Evolutionary conservation across 2,329 filamentous ascomycete genomes (phyloP), one percentile per base, ranked within the genome.

Genomic region (Teratosphaeria viscida): DNA sequence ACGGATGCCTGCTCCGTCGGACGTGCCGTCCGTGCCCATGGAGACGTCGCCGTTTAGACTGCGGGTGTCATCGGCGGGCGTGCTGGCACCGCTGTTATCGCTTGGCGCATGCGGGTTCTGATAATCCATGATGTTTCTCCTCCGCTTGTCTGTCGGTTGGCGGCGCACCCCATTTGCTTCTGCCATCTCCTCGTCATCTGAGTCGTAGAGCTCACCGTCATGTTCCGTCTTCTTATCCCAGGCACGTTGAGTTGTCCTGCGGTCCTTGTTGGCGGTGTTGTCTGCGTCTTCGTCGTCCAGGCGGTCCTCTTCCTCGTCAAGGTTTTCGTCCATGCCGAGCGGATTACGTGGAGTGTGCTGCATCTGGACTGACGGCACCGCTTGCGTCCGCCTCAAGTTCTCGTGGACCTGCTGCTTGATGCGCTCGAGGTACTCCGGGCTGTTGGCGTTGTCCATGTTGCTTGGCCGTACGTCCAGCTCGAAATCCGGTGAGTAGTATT

Each of bases 151-250:
- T 37, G 53, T 37, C 8, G 52, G 57, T 16, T 59, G 52, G n/a
- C 47, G 49, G 8, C 54, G 57, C 5, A 56, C 57, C 5, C 57
- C 57, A 14, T 94, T 90, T 43, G 82, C 81, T 52, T 79, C 79
- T 52, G 83, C 83, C 74, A 90, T 84, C 11, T 95, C 90, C 67
- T 97, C 92, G 61, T 96, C 90, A 62, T 95, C 91, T 64, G 89
- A 95, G 52, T 94, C 89, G 61, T 91, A 89, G 52, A 92, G 84
- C 70, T 96, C 92, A 66, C 88, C 89, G 7, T 89, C 84, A 12
- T 64, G 65, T 60, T 89, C 84, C 29, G 90, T 82, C 55, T 83
- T 85, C 73, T 91, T 86, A 64, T 97, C 92, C 79, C 89, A 91
- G 63, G 86, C 84, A 39, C 89, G 86, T 72, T 94, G 83, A 0